phyloP scores from a whole-genome alignment of 352 stramenopile species.

The Phytophthora cactorum region DNA sequence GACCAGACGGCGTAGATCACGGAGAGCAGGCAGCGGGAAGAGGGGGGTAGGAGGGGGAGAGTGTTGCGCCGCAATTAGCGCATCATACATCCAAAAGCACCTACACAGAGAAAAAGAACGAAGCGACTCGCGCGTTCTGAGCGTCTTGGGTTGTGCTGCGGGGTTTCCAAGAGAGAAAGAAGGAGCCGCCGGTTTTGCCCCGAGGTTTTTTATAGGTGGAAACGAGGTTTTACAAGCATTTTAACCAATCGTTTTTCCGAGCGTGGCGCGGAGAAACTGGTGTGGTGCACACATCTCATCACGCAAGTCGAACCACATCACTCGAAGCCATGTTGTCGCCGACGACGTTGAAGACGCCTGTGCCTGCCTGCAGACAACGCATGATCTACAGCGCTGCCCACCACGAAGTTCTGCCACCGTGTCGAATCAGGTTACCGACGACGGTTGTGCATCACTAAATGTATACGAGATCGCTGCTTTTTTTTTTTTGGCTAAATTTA shows the following conservation, averaged over 20 bases:
- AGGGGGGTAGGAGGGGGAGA: not conserved
- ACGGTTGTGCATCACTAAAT: no score
- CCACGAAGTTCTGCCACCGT: not conserved
- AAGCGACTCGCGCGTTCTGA: conserved; percentile 30
- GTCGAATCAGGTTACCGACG: conserved; percentile 1
- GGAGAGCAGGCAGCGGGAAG: not conserved
- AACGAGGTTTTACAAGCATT: conserved; percentile 20
- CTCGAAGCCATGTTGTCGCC: conserved; percentile 7
- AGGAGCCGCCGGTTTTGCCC: conserved; percentile 14
- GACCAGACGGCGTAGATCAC: not conserved
- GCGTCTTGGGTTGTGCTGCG: conserved; percentile 41
- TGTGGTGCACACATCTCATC: conserved; percentile 11
- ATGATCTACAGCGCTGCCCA: not conserved
- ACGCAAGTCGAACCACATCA: conserved; percentile 1
- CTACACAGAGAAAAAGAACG: conserved; percentile 26
- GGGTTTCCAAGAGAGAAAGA: conserved; percentile 24
- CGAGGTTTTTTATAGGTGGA: conserved; percentile 19
- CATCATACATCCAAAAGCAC: conserved; percentile 2
- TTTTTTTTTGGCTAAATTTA: not conserved
- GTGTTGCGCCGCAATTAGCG: not conserved
- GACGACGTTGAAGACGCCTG: conserved; percentile 14
- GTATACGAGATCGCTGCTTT: not conserved
- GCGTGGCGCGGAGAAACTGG: conserved; percentile 30
- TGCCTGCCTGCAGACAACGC: not conserved
- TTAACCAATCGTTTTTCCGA: conserved; percentile 32